Evolutionary conservation across 768 basidiomycete genomes (phyloP).

Genomic region (Candolleomyces eurysporus): DNA sequence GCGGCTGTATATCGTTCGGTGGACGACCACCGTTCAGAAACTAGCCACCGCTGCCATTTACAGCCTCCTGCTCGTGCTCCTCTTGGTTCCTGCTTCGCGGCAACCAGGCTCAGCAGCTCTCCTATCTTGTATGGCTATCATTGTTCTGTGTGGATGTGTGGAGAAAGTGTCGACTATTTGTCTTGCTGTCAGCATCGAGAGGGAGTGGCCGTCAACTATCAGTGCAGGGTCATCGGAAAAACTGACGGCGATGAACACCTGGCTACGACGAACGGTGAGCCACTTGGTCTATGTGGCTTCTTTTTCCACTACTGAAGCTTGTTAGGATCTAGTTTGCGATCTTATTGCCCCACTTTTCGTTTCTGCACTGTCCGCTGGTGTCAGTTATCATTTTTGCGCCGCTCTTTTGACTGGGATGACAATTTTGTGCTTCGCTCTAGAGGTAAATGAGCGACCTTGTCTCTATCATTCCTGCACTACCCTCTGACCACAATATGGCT

Average conservation of each 20-base stretch:
- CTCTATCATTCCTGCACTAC: not conserved
- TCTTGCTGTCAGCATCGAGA: slow-evolving; percentile 44
- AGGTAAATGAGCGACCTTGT: slow-evolving; percentile 19
- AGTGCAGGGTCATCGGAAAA: slow-evolving; percentile 27
- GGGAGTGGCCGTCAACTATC: slow-evolving; percentile 51
- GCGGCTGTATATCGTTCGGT: slow-evolving; percentile 37
- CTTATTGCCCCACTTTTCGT: slow-evolving; percentile 51
- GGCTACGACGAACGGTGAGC: slow-evolving; percentile 28
- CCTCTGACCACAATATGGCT: no score
- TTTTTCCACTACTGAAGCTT: not conserved
- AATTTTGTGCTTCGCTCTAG: slow-evolving; percentile 35
- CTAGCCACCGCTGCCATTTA: slow-evolving; percentile 32
- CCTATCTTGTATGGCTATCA: slow-evolving; percentile 19
- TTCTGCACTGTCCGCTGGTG: slow-evolving; percentile 38
- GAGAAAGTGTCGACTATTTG: slow-evolving; percentile 39
- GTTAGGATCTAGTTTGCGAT: slow-evolving; percentile 43
- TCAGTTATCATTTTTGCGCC: slow-evolving; percentile 31
- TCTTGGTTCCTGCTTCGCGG: not conserved
- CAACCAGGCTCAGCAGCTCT: not conserved
- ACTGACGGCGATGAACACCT: slow-evolving; percentile 44
- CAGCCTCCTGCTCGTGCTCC: slow-evolving; percentile 26
- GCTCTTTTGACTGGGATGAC: slow-evolving; percentile 33
- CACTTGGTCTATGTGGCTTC: not conserved
- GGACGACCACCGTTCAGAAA: slow-evolving; percentile 40
- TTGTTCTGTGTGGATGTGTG: slow-evolving; percentile 30